Evolutionary conservation across 2,329 filamentous ascomycete genomes (phyloP), one percentile per base, ranked within the genome.

Genomic region (Furcasterigmium furcatum): DNA sequence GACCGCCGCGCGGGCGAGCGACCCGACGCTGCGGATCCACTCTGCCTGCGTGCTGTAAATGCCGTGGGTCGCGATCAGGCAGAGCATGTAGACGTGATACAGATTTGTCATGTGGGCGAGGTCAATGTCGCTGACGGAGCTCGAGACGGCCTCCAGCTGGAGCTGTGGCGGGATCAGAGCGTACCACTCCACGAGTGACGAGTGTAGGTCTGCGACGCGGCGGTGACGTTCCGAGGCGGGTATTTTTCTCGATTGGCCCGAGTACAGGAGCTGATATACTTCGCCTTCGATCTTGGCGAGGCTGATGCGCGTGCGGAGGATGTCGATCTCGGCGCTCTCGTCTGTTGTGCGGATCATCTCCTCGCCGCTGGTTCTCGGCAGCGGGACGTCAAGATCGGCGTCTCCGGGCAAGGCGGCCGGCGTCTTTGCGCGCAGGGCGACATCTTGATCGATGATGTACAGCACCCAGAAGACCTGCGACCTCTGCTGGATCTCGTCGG

Each of bases 381-480:
- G 59, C 3, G 66, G 58, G 5, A 72, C 48, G 16, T 72, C 70
- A 3, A 72, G 60, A 16, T 73, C 70, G 3, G 57, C 56, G 29
- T 73, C 68, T 2, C 58, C 44, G 22, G 71, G 67, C 2, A 65
- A 53, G 24, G 24, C 24, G 1, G 69, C 67, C 0, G 70, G 70
- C 0, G 63, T 65, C 18, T 57, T 58, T 5, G 59, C 59, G 8
- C 63, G 55, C 1, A 73, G 49, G 32, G 63, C 66, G 16, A 71
- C 63, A 34, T 69, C 65, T 54, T 64, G 9, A 12, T 72, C 68
- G 5, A 71, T 52, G 4, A 53, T 54, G 30, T 71, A 72, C 3
- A 65, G 63, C 8, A 70, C 59, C 69, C 68, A 72, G 36, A 72
- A 72, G 2, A 71, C 56, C 0, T 66, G 56, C 3, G 56, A 56